Evolutionary conservation across 148 eudicot species (phyloP).

Genomic region (Heliosperma pusillum): DNA sequence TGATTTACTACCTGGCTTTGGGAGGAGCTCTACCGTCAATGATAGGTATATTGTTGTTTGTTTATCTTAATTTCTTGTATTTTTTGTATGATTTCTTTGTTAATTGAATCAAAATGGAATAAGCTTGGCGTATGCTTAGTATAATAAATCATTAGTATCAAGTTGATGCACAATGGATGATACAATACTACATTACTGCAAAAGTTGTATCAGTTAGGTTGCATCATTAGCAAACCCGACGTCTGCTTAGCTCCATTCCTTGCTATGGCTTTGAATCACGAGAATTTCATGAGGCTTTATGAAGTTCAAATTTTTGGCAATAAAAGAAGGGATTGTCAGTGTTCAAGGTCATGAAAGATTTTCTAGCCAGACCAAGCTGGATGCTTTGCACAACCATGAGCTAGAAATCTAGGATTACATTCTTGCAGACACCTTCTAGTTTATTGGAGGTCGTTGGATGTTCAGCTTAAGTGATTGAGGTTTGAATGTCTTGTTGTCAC

Average conservation of each 20-base stretch:
- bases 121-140: background rate
- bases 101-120: background rate
- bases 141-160: background rate
- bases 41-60: constrained; percentile 36
- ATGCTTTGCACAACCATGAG: background rate
- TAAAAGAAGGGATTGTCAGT: background rate
- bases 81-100: background rate
- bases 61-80: background rate
- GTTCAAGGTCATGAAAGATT: background rate
- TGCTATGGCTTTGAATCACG: background rate
- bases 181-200: background rate
- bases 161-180: background rate
- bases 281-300: background rate
- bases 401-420: background rate
- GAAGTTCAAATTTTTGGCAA: background rate
- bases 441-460: background rate
- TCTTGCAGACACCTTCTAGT: background rate
- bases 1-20: constrained; percentile 65
- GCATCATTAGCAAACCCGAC: background rate
- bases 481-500: background rate
- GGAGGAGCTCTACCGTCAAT: constrained; percentile 27
- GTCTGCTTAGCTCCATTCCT: background rate
- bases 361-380: constrained; percentile 10
- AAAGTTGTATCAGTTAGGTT: background rate
- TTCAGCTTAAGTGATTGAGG: background rate